Percentiles rank a stretch among this genome's conserved stretches.
phyloP scores from a whole-genome alignment of 2,329 filamentous ascomycete genomes.

The Stemphylium beticola region DNA sequence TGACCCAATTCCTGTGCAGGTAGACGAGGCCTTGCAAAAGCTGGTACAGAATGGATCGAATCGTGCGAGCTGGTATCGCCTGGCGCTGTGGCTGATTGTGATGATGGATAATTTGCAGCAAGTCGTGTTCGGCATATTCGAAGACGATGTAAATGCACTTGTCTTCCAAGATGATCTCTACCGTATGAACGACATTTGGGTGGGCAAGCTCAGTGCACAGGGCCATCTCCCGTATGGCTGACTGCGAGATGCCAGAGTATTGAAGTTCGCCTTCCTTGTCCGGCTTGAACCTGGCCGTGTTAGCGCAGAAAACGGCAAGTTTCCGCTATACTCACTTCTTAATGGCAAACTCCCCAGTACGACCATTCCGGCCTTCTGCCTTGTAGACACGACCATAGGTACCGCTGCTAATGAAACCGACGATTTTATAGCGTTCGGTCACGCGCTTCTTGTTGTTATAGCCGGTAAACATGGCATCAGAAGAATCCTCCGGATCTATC shows the following conservation, averaged over 20 bases:
- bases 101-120: conserved; percentile 97
- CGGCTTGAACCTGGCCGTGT: conserved; percentile 74
- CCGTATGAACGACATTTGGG: conserved; percentile 84
- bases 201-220: conserved; percentile 91
- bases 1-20: conserved; percentile 93
- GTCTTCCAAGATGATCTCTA: conserved; percentile 96
- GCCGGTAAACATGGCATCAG: conserved; percentile 51
- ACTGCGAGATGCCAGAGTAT: conserved; percentile 97
- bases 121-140: conserved; percentile 96
- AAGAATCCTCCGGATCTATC: conserved; percentile 35
- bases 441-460: conserved; percentile 81
- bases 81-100: conserved; percentile 89
- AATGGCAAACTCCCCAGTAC: conserved; percentile 89
- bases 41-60: conserved; percentile 95
- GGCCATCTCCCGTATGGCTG: conserved; percentile 95
- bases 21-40: conserved; percentile 94
- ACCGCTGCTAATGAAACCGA: conserved; percentile 97
- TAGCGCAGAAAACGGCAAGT: conserved; percentile 18
- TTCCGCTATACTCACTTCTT: conserved; percentile 72
- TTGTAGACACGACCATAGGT: conserved; percentile 99
- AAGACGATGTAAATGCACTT: conserved; percentile 99
- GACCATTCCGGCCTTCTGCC: conserved; percentile 75
- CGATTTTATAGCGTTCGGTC: conserved; percentile 91
- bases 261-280: conserved; percentile 98
- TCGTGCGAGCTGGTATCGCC: conserved; percentile 83